Base-by-base conservation (phyloP, 2,329 filamentous ascomycete species). In the Apiospora koreana region DNA sequence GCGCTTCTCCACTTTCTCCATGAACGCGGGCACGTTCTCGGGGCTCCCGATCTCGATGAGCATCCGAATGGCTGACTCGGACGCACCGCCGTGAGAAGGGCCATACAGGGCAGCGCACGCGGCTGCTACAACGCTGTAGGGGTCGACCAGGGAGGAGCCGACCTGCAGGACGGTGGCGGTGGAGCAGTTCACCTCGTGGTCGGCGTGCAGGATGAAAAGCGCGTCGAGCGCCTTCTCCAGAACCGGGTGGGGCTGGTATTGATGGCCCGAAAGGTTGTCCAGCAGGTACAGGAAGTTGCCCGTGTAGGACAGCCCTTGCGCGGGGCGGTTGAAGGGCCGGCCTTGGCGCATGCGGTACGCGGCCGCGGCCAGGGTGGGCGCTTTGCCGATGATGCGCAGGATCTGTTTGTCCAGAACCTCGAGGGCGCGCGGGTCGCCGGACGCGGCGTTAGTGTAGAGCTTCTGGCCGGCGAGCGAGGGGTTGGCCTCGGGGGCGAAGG, bases 141-240 rank as follows among this genome's bases (percentile, higher is more conserved):
- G 87, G 74, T 89, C 88, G 0, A 88, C 84, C 14, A 89, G 77
- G 0, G 86, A 86, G 69, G 84, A 87, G 9, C 87, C 86, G 25
- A 88, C 86, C 70, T 89, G 86, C 21, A 89, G 79, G 42, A 88
- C 83, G 1, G 87, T 86, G 1, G 87, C 86, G 0, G 87, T 88
- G 1, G 86, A 86, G 74, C 86, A 85, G 73, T 88, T 88, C 76
- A 89, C 86, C 71, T 88, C 88, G 75, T 90, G 87, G 73, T 90
- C 88, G 2, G 86, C 85, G 72, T 88, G 86, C 31, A 89, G 82
- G 69, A 88, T 85, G 74, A 87, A 87, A 2, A 89, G 81, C 7
- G 83, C 82, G 68, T 88, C 85, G 21, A 89, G 78, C n/a, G 83
- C 83, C 72, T 82, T 83, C 66, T 84, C 85, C 9, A 89, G 78